Evolutionary conservation across 805 yeast genomes (phyloP).

Genomic region (Saturnispora sanitii): DNA sequence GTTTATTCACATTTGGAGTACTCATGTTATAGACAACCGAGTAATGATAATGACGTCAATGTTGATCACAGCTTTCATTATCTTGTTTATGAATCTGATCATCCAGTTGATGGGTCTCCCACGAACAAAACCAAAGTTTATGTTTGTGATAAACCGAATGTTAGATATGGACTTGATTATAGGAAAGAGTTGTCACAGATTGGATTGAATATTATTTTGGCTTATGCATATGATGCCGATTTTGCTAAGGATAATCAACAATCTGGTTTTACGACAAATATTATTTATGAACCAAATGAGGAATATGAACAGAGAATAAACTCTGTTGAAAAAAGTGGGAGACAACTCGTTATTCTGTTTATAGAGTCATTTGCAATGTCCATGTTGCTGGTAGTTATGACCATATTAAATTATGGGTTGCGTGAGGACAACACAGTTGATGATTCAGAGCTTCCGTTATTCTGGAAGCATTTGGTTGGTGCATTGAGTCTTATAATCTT

Average conservation of each 20-base stretch:
- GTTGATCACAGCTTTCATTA: not conserved
- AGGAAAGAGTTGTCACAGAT: constrained; percentile 30
- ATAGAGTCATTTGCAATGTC: constrained; percentile 26
- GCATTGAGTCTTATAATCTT: constrained; percentile 13
- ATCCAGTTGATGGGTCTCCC: too few relatives aligned
- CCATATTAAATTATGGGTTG: constrained; percentile 30
- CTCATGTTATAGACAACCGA: constrained; percentile 33
- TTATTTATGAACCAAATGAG: constrained; percentile 16
- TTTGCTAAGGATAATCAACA: not conserved
- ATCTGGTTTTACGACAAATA: constrained; percentile 8
- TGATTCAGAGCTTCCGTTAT: constrained; percentile 25
- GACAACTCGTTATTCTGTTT: constrained; percentile 25
- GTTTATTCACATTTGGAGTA: constrained; percentile 32
- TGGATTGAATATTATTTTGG: constrained; percentile 35
- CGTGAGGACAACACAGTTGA: constrained; percentile 27
- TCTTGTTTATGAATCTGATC: too few relatives aligned
- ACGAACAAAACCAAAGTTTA: too few relatives aligned
- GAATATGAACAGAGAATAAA: constrained; percentile 18
- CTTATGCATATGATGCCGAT: constrained; percentile 34
- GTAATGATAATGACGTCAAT: not conserved
- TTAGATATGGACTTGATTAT: constrained; percentile 34
- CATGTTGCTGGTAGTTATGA: constrained; percentile 22
- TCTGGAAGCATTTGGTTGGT: constrained; percentile 30
- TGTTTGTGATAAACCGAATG: constrained; percentile 12
- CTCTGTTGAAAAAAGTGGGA: constrained; percentile 16